phyloP scores from a whole-genome alignment of 257 asterid species.

The Ligustrum vulgare region DNA sequence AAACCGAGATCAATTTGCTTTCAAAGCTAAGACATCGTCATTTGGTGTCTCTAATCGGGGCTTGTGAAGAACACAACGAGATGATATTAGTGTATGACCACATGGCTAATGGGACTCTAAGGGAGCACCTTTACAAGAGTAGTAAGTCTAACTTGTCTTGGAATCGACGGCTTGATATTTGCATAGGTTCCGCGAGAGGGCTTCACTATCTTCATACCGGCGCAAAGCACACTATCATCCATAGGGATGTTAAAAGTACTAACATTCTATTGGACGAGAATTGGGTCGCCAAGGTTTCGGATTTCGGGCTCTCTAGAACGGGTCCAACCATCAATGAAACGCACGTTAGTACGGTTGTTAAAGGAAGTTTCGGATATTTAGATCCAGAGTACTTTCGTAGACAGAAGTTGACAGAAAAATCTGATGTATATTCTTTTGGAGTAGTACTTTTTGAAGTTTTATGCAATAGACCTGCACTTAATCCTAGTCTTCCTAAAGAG shows the following conservation, averaged over 20 bases:
- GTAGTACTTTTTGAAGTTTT: slow-evolving; percentile 48
- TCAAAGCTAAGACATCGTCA: slow-evolving; percentile 47
- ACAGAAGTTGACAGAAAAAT: slow-evolving; percentile 48
- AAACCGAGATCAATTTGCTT: slow-evolving; percentile 44
- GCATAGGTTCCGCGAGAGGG: slow-evolving; percentile 52
- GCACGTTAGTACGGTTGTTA: slow-evolving; percentile 48
- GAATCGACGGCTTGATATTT: slow-evolving; percentile 43
- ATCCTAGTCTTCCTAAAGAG: slow-evolving; percentile 39
- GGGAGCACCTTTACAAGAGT: slow-evolving; percentile 41
- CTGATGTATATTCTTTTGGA: slow-evolving; percentile 52
- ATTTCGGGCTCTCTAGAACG: slow-evolving; percentile 48
- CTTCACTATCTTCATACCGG: slow-evolving; percentile 56
- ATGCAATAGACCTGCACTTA: slow-evolving; percentile 44
- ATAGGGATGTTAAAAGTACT: slow-evolving; percentile 49
- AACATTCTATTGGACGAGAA: slow-evolving; percentile 44
- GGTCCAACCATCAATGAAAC: slow-evolving; percentile 34
- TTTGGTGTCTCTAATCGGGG: slow-evolving; percentile 48
- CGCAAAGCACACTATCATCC: slow-evolving; percentile 45
- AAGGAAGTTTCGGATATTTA: slow-evolving; percentile 51
- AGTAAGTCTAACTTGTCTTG: slow-evolving; percentile 30
- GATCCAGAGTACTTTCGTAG: slow-evolving; percentile 53
- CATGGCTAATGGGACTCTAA: slow-evolving; percentile 49
- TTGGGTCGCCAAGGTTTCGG: slow-evolving; percentile 53
- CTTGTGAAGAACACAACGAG: slow-evolving; percentile 45
- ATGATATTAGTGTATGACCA: slow-evolving; percentile 50